Evolutionary conservation across 2,329 filamentous ascomycete species (phyloP), one percentile per base, ranked within the genome.

Genomic region (Emydomyces testavorans): DNA sequence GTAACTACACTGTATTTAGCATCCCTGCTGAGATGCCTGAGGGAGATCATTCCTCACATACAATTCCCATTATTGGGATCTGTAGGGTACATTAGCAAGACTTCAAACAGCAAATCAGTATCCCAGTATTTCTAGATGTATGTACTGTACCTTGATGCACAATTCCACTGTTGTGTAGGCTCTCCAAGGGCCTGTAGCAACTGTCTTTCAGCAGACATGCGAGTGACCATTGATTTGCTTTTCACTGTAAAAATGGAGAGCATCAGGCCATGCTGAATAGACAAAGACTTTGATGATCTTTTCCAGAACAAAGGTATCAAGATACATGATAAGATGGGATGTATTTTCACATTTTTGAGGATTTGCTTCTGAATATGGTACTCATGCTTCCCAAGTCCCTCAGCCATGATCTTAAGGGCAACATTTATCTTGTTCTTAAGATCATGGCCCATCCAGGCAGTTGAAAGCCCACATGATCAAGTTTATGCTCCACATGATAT

Each of bases 1-100:
- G n/a, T n/a, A n/a, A n/a, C n/a, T n/a, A n/a, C n/a, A n/a, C 61
- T 21, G 32, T 61, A 61, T 52, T 60, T 62, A 2, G 52, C 56
- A 41, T 45, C 54, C 36, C 56, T 53, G 40, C 32, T 51, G 23
- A 58, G 54, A 51, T 52, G 24, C 24, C 56, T 44, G 15, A 60
- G 47, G 48, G 56, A 50, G 49, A 23, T 18, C 32, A 62, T 56
- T 28, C 58, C 58, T 56, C 53, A 62, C 52, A 62, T 59, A 53
- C 54, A 60, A 35, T 62, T 62, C 26, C 50, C 55, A 31, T 53
- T 52, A 46, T 55, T 61, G 16, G 59, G 45, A 48, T 61, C 58
- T 61, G 7, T 16, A 6, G 21, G 18, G 18, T 16, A 13, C 4
- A n/a, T n/a, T n/a, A n/a, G n/a, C n/a, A n/a, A n/a, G n/a, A n/a